Percentiles rank a stretch among this genome's conserved stretches.
Evolutionary conservation across 2,329 filamentous ascomycete species (phyloP).

Genomic region (Venturiaceae sp.): DNA sequence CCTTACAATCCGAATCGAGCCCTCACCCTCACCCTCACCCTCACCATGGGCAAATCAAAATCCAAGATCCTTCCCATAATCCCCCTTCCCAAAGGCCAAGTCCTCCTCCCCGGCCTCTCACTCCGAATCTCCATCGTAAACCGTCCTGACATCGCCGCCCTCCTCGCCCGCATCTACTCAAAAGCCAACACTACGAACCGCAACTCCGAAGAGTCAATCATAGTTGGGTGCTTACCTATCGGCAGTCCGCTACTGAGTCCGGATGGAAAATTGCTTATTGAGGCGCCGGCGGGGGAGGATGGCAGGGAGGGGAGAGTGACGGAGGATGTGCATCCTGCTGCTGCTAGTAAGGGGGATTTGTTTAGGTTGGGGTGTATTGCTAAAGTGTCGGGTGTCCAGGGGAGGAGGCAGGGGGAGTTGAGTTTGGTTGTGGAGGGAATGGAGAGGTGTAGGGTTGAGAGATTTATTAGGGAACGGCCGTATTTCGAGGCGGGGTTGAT

Average conservation of each 20-base stretch:
- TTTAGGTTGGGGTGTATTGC: slow-evolving; percentile 71
- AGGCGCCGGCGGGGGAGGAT: slow-evolving; percentile 43
- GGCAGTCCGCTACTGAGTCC: slow-evolving; percentile 63
- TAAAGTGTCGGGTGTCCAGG: slow-evolving; percentile 39
- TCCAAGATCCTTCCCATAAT: slow-evolving; percentile 58
- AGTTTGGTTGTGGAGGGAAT: slow-evolving; percentile 80
- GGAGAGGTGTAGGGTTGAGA: slow-evolving; percentile 65
- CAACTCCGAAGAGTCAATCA: slow-evolving; percentile 56
- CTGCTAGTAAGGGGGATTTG: slow-evolving; percentile 49
- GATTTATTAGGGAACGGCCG: slow-evolving; percentile 65
- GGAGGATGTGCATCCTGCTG: slow-evolving; percentile 19
- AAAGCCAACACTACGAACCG: slow-evolving; percentile 45
- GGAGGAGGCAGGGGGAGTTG: slow-evolving; percentile 48
- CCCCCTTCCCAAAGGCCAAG: slow-evolving; percentile 67
- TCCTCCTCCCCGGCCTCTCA: slow-evolving; percentile 78
- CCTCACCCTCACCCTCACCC: too few species aligned
- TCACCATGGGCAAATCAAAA: slow-evolving; percentile 16
- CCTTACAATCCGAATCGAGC: too few species aligned
- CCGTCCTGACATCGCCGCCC: slow-evolving; percentile 78
- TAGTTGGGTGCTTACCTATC: slow-evolving; percentile 81
- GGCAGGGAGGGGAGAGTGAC: slow-evolving; percentile 16
- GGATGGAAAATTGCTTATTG: slow-evolving; percentile 67
- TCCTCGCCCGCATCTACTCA: slow-evolving; percentile 77
- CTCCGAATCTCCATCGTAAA: slow-evolving; percentile 75
- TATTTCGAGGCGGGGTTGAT: slow-evolving; percentile 79